phyloP scores from a whole-genome alignment of 192 early-diverging fungal species.

The Coemansia sp. region DNA sequence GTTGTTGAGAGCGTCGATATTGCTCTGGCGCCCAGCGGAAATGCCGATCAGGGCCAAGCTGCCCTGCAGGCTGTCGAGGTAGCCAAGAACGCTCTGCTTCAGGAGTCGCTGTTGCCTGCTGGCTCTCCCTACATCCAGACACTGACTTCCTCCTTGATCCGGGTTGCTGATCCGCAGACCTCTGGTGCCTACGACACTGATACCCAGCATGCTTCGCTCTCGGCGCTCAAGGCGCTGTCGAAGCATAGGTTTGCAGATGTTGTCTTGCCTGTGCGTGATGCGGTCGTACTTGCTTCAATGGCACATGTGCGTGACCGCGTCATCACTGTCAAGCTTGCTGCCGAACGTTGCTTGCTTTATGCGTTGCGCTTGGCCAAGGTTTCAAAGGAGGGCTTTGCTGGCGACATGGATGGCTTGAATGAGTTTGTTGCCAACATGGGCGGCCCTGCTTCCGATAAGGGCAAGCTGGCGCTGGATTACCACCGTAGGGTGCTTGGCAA shows the following conservation, averaged over 20 bases:
- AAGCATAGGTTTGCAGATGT: slow-evolving; percentile 48
- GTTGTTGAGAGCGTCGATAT: slow-evolving; percentile 59
- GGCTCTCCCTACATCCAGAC: background rate
- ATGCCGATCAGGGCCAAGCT: slow-evolving; percentile 21
- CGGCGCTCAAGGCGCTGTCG: slow-evolving; percentile 55
- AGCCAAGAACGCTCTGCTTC: slow-evolving; percentile 26
- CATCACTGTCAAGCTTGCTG: slow-evolving; percentile 79
- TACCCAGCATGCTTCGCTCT: slow-evolving; percentile 53
- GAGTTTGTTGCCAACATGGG: slow-evolving; percentile 50
- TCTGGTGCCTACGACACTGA: slow-evolving; percentile 29
- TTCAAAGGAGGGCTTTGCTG: slow-evolving; percentile 18
- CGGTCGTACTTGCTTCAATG: slow-evolving; percentile 66
- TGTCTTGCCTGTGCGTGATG: slow-evolving; percentile 50
- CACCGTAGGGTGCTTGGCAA: slow-evolving; percentile 56
- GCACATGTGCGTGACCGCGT: slow-evolving; percentile 71
- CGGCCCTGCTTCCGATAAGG: slow-evolving; percentile 47
- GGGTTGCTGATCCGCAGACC: slow-evolving; percentile 16
- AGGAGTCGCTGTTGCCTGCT: background rate
- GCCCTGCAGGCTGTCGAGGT: slow-evolving; percentile 27
- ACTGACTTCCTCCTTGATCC: slow-evolving; percentile 21
- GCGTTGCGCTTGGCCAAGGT: slow-evolving; percentile 57
- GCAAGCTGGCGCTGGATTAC: slow-evolving; percentile 54
- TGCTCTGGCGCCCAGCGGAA: slow-evolving; percentile 50
- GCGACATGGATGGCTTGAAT: slow-evolving; percentile 18
- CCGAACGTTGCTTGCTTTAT: slow-evolving; percentile 76